Evolutionary conservation across 2,329 filamentous ascomycete species (phyloP).

Genomic region (Fusarium sp.): DNA sequence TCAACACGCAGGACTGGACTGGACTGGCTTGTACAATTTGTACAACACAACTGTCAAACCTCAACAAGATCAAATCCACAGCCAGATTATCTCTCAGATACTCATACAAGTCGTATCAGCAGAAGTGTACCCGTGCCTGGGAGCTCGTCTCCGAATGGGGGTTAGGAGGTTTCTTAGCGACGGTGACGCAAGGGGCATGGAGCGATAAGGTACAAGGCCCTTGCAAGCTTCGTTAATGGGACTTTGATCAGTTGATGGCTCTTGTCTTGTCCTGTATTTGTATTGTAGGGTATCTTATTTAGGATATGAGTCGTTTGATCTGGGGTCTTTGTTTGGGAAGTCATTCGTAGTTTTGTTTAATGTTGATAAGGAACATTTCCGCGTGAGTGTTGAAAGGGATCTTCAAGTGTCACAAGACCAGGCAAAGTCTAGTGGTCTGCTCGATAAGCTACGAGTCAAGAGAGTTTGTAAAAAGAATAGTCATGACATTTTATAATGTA

Average conservation of each 20-base stretch:
- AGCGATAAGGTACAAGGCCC: constrained; percentile 16
- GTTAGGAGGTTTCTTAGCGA: constrained; percentile 27
- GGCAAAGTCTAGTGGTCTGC: not conserved
- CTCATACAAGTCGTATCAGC: constrained; percentile 22
- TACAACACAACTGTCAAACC: constrained; percentile 15
- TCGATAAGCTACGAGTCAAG: constrained; percentile 8
- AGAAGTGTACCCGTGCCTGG: constrained; percentile 27
- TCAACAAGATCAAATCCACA: constrained; percentile 24
- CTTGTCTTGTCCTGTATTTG: not conserved
- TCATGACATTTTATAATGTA: not conserved
- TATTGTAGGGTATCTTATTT: not conserved
- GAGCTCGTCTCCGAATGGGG: constrained; percentile 30
- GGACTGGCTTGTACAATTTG: constrained; percentile 11
- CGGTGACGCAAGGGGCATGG: constrained; percentile 34
- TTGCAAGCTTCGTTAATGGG: constrained; percentile 2
- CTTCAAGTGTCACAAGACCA: constrained; percentile 33
- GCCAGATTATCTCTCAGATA: constrained; percentile 4
- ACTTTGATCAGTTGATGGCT: constrained; percentile 34
- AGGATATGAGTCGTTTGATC: constrained; percentile 30
- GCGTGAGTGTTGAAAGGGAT: constrained; percentile 19
- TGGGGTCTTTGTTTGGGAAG: constrained; percentile 6
- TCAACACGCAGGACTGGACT: not conserved
- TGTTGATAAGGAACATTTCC: constrained; percentile 5
- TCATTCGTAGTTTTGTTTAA: constrained; percentile 24
- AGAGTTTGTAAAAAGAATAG: not conserved